Evolutionary conservation across 139 green algal species (phyloP).

Genomic region (Edaphochlamys debaryana): DNA sequence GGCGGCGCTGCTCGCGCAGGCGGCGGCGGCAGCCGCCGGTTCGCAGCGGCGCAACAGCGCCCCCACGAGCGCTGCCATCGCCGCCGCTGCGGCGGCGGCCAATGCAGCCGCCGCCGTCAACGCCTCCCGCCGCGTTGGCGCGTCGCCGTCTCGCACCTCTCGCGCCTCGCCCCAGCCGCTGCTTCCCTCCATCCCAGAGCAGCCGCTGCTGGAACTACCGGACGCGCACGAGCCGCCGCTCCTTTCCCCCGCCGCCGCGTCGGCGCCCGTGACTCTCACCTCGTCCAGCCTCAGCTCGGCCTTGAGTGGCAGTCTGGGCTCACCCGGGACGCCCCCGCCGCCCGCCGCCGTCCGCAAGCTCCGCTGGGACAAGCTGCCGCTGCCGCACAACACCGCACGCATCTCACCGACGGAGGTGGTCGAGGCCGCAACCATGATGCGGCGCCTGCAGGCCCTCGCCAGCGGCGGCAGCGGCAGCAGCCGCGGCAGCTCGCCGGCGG

Average conservation of each 20-base stretch:
- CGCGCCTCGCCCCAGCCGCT: neutral
- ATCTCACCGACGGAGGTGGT: too few species aligned
- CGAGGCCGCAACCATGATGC: neutral
- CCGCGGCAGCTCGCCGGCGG: neutral
- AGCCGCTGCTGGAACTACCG: neutral
- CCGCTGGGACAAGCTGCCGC: too few species aligned
- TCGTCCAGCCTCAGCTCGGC: neutral
- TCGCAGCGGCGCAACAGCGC: too few species aligned
- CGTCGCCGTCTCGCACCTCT: neutral
- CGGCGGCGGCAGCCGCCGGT: too few species aligned
- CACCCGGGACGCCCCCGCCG: neutral
- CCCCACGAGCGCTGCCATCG: too few species aligned
- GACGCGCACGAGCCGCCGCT: neutral
- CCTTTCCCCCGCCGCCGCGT: neutral
- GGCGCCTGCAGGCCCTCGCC: neutral
- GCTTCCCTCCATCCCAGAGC: conserved; percentile 19
- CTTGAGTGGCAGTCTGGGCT: neutral
- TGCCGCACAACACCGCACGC: too few species aligned
- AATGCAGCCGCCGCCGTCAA: neutral
- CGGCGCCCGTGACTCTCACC: too few species aligned
- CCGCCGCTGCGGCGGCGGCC: too few species aligned
- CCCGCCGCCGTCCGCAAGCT: too few species aligned
- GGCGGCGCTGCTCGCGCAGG: too few species aligned
- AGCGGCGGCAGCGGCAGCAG: neutral
- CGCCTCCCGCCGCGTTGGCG: neutral